These are phyloP conservation scores for Metschnikowia kofuensis DNA, from an alignment of 805 yeast species.

Conservation along the genomic window DNA sequence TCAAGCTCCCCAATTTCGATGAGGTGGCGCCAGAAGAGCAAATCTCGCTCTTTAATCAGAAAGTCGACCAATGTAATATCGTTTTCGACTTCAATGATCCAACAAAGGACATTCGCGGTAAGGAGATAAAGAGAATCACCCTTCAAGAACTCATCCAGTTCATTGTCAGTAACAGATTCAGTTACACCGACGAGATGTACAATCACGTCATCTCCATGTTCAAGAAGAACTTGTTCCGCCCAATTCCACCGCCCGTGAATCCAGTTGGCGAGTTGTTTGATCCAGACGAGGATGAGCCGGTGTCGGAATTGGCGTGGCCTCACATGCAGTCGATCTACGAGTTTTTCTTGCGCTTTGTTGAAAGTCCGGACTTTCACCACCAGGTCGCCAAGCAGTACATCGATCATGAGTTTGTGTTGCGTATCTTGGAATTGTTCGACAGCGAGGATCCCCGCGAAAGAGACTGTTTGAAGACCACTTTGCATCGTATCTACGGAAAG, in stretches of 20 bases:
- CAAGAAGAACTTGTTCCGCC: constrained; percentile 82
- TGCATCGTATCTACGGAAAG: constrained; percentile 95
- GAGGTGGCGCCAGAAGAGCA: constrained; percentile 82
- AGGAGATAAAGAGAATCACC: constrained; percentile 85
- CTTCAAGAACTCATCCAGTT: constrained; percentile 87
- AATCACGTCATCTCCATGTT: constrained; percentile 87
- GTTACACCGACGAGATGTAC: constrained; percentile 89
- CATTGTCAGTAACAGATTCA: constrained; percentile 75
- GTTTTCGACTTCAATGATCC: constrained; percentile 95
- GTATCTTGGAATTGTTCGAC: constrained; percentile 84
- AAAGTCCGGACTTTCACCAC: constrained; percentile 92
- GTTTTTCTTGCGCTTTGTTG: constrained; percentile 87
- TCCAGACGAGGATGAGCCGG: constrained; percentile 99
- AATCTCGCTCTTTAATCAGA: constrained; percentile 74
- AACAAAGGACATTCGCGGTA: constrained; percentile 85
- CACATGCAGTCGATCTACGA: constrained; percentile 98
- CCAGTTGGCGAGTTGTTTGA: constrained; percentile 95
- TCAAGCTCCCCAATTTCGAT: constrained; percentile 80
- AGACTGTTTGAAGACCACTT: constrained; percentile 89
- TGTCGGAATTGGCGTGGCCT: constrained; percentile 95
- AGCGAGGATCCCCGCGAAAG: constrained; percentile 96
- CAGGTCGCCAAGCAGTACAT: constrained; percentile 90
- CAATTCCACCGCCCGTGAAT: constrained; percentile 97
- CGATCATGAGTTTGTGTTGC: constrained; percentile 84
- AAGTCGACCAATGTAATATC: constrained; percentile 91